Evolutionary conservation across 2,329 filamentous ascomycete species (phyloP).

Genomic region (Fusarium camptoceras): DNA sequence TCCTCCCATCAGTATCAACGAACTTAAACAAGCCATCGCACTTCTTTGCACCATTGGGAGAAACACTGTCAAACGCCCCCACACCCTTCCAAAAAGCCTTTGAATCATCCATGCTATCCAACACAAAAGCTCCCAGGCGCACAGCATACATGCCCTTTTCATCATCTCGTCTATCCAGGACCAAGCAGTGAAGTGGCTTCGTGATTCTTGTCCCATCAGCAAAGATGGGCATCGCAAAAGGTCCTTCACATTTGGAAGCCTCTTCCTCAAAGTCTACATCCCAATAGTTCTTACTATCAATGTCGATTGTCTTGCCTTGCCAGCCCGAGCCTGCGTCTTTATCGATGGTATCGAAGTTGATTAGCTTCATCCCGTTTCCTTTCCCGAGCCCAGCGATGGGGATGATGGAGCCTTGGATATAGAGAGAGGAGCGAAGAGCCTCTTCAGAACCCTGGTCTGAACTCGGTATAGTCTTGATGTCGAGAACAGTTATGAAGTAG

Average conservation of each 20-base stretch:
- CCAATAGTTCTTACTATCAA: constrained; percentile 17
- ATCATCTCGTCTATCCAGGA: not conserved
- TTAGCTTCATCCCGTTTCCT: not conserved
- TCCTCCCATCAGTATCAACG: not conserved
- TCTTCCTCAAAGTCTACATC: constrained; percentile 18
- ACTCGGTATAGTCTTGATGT: not conserved
- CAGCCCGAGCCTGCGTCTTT: fast-evolving
- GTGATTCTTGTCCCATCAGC: not conserved
- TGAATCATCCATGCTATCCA: not conserved
- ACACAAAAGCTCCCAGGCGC: not conserved
- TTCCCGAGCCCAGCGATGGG: not conserved
- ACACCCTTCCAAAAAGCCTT: constrained; percentile 4
- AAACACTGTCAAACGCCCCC: not conserved
- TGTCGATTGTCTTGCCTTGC: not conserved
- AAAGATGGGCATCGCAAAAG: constrained; percentile 16
- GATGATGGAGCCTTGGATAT: not conserved
- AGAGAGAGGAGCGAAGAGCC: not conserved
- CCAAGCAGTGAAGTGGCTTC: not conserved
- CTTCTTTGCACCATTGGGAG: not conserved
- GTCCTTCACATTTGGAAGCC: not conserved
- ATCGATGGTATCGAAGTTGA: not conserved
- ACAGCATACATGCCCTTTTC: not conserved
- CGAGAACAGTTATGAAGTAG: not conserved
- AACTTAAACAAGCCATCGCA: not conserved
- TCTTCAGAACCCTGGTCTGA: not conserved